Base-by-base conservation (phyloP, 2,329 filamentous ascomycete species). In the Moelleriella libera region DNA sequence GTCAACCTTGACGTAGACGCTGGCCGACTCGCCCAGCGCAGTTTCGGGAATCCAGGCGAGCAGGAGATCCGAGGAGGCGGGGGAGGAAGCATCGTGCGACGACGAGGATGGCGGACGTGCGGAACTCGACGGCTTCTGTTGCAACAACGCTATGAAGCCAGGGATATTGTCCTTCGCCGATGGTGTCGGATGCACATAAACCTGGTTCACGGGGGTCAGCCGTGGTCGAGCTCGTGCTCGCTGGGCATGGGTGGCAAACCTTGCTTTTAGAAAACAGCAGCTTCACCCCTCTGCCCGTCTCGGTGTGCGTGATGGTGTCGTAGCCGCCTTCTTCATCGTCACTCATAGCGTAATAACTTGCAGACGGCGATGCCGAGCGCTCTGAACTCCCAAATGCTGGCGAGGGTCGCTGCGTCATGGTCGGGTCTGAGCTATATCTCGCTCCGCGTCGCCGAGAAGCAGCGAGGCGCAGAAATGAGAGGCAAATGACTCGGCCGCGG, bases 221-320 rank as follows among this genome's bases (percentile, higher is more conserved):
- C 34, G 8, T 12, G 34, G 34, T 9, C 8, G 8, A 9, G 34
- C 8, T 9, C 12, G 34, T 37, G 34, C 8, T 37, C 8, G 34
- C 34, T 8, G 12, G 41, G 45, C 43, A 37, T 29, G 39, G 8
- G 46, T 43, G 44, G 59, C 70, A 44, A 58, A 86, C 85, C 75
- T 97, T 98, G 82, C 88, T 96, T 70, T 98, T 98, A 21, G 88
- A 90, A 59, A 85, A 96, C 11, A 98, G 72, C 32, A 98, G 72
- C 68, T 97, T 98, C 43, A 98, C 92, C 2, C 90, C 92, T 54
- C 79, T 79, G 0, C 85, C 84, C 2, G 80, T 80, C 54, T 77
- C 78, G 4, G 80, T 78, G 60, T 94, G 86, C 5, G 87, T 84
- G 58, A 98, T 88, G 14, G 88, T 97, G 63, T 94, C 86, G 69